These are phyloP conservation scores for Penicillium chermesinum DNA, from an alignment of 495 filamentous ascomycete genomes.

Conservation along the genomic window DNA sequence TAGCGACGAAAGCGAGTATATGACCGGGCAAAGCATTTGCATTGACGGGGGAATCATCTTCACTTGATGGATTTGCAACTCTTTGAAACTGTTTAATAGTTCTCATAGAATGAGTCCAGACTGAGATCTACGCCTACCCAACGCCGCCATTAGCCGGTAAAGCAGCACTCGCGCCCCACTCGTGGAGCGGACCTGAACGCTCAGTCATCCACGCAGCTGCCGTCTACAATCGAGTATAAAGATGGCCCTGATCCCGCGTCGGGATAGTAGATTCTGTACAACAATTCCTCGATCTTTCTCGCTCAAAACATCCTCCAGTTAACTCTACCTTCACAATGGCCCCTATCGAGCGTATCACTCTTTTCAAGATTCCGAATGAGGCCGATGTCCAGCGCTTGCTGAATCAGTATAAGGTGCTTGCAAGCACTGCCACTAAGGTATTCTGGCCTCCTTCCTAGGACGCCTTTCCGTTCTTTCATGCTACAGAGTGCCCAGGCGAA, in stretches of 20 bases:
- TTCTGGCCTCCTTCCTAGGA: not conserved
- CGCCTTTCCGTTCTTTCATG: not conserved
- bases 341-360: constrained; percentile 51
- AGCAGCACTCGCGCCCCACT: not conserved
- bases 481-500: not conserved
- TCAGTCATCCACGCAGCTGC: not conserved
- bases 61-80: too few species aligned
- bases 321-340: constrained; percentile 24
- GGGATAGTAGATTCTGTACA: not conserved
- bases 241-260: not conserved
- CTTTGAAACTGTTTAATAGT: too few species aligned
- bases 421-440: constrained; percentile 50
- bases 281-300: not conserved
- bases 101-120: not conserved
- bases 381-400: constrained; percentile 39
- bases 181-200: too few species aligned
- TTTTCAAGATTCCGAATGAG: constrained; percentile 55
- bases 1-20: not conserved
- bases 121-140: not conserved
- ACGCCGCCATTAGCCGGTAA: not conserved
- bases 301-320: too few species aligned
- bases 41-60: not conserved
- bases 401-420: constrained; percentile 46
- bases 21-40: not conserved
- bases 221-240: not conserved